A percentile compares a stretch with the other conserved stretches of the same genome.
Conservation (phyloP, 768 basidiomycete genomes). For the Galerina marginata region DNA sequence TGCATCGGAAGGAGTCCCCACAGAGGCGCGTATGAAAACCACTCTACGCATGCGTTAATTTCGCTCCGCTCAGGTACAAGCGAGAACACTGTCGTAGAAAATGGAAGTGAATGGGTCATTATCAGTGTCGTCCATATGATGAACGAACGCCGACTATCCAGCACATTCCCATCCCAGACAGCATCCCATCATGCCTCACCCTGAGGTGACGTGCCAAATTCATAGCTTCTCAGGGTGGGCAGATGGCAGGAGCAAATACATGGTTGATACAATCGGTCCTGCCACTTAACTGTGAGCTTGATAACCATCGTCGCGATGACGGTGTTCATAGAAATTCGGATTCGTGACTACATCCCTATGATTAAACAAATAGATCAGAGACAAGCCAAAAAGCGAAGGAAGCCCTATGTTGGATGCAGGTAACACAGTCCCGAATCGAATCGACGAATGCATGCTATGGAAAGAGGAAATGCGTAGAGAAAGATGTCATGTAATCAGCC, state of each 20-base stretch:
- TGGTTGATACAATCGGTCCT: background rate
- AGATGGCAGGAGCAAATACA: constrained; percentile 13
- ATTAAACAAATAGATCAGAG: constrained; percentile 1
- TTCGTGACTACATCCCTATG: constrained; percentile 6
- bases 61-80: constrained; percentile 27
- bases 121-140: constrained; percentile 2
- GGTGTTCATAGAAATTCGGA: background rate
- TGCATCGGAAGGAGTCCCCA: constrained; percentile 84
- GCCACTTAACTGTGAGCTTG: background rate
- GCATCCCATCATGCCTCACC: constrained; percentile 25
- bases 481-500: constrained; percentile 1
- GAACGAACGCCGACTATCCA: constrained; percentile 21
- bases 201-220: constrained; percentile 23
- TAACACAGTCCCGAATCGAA: background rate
- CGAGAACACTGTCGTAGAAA: constrained; percentile 5
- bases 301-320: background rate
- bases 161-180: constrained; percentile 7
- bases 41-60: constrained; percentile 50
- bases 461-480: constrained; percentile 3
- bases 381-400: background rate
- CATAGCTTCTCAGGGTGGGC: constrained; percentile 20
- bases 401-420: background rate
- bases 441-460: background rate
- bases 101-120: constrained; percentile 20
- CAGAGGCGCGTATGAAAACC: constrained; percentile 64